Evolutionary conservation across 345 rosid genomes (phyloP).

Genomic region (Hypericum perforatum): DNA sequence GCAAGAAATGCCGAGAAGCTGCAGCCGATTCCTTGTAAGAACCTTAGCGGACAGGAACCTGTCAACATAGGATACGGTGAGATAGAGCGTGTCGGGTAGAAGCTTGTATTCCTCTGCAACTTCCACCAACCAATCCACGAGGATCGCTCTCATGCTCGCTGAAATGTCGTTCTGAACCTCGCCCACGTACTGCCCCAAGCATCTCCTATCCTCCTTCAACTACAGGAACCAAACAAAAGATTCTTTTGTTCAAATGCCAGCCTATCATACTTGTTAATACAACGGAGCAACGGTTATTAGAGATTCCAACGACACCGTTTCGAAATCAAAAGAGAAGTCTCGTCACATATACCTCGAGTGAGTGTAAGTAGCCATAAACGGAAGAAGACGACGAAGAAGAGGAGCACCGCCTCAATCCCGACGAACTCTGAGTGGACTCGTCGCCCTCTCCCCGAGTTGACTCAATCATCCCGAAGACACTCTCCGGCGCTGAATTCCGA

Average conservation of each 20-base stretch:
- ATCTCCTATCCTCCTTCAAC: slow-evolving; percentile 11
- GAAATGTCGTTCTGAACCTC: slow-evolving; percentile 12
- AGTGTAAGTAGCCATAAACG: too few relatives aligned
- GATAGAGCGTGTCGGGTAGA: not conserved
- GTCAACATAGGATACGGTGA: slow-evolving; percentile 1
- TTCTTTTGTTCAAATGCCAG: not conserved
- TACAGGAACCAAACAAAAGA: not conserved
- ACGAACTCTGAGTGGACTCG: too few relatives aligned
- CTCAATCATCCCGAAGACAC: too few relatives aligned
- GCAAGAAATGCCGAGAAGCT: slow-evolving; percentile 20
- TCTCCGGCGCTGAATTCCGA: too few relatives aligned
- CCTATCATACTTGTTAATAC: too few relatives aligned
- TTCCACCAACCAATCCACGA: slow-evolving; percentile 26
- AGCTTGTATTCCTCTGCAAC: slow-evolving; percentile 4
- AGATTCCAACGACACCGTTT: too few relatives aligned
- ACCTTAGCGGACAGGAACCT: not conserved
- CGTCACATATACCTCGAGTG: too few relatives aligned
- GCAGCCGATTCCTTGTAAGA: slow-evolving; percentile 9
- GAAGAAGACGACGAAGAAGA: too few relatives aligned
- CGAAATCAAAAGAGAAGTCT: too few relatives aligned
- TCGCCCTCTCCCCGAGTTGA: too few relatives aligned
- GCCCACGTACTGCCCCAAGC: slow-evolving; percentile 11
- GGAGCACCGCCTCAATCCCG: too few relatives aligned
- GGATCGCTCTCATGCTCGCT: slow-evolving; percentile 12
- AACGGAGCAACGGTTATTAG: too few relatives aligned